Conservation (phyloP, 2,329 filamentous ascomycete genomes). For the Penicillium capsulatum region DNA sequence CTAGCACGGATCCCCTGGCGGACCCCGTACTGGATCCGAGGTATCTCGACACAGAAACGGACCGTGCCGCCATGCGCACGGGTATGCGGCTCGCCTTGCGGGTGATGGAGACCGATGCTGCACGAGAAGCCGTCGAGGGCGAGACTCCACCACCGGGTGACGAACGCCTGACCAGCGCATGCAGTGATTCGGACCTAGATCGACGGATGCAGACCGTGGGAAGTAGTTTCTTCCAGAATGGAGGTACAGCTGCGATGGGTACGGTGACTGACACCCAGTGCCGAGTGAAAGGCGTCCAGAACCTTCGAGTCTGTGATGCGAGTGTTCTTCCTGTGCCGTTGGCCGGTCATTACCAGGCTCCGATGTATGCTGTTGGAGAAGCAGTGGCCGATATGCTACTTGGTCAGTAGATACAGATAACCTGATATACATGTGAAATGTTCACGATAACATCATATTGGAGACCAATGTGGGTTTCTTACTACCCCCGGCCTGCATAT, state of each 20-base stretch:
- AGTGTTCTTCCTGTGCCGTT: conserved; percentile 15
- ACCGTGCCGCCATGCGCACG: background rate
- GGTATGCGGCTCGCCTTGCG: background rate
- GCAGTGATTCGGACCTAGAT: conserved; percentile 2
- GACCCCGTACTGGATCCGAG: background rate
- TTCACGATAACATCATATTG: no score
- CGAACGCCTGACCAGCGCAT: background rate
- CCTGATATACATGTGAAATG: no score
- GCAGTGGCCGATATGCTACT: no score
- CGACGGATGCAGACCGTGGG: background rate
- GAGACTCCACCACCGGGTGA: background rate
- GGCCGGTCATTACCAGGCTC: conserved; percentile 1
- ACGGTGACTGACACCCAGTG: background rate
- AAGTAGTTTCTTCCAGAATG: background rate
- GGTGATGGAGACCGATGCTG: background rate
- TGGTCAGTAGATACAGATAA: no score
- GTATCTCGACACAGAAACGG: conserved; percentile 1
- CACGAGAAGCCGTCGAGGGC: background rate
- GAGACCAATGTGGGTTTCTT: no score
- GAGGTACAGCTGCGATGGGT: conserved; percentile 1
- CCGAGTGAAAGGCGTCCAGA: background rate
- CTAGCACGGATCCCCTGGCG: background rate
- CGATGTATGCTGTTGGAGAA: background rate
- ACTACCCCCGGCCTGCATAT: no score
- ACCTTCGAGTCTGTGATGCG: conserved; percentile 16